Conservation (phyloP, 352 stramenopile genomes). For the Phytopythium montanum region DNA sequence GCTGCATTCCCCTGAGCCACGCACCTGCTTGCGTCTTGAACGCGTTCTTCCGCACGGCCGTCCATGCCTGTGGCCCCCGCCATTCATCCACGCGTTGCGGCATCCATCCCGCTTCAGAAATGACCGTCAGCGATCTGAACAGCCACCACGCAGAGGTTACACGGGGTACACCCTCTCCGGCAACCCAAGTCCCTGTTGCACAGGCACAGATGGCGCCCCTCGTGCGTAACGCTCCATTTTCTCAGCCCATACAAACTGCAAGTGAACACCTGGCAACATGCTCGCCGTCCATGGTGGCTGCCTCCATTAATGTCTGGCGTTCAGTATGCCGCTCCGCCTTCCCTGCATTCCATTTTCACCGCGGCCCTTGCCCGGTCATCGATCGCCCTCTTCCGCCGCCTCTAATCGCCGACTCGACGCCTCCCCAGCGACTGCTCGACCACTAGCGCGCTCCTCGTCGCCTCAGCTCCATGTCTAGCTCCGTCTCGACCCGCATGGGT, state of each 20-base stretch:
- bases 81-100: no score
- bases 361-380: background rate
- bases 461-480: background rate
- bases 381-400: no score
- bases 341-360: background rate
- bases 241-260: background rate
- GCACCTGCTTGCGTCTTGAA: background rate
- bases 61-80: background rate
- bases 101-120: constrained; percentile 1
- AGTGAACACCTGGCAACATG: background rate
- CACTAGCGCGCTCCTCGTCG: no score
- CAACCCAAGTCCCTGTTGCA: background rate
- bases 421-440: no score
- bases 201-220: background rate
- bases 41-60: background rate
- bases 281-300: background rate
- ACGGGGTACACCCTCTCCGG: background rate
- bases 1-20: background rate
- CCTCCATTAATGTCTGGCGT: background rate
- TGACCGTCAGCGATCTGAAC: background rate
- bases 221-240: background rate
- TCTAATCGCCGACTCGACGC: background rate
- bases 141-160: background rate
- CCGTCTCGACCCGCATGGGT: background rate
- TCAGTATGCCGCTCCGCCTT: background rate